These are phyloP conservation scores for Alternaria panax DNA, from an alignment of 2,329 filamentous ascomycete species.

Conservation along the genomic window DNA sequence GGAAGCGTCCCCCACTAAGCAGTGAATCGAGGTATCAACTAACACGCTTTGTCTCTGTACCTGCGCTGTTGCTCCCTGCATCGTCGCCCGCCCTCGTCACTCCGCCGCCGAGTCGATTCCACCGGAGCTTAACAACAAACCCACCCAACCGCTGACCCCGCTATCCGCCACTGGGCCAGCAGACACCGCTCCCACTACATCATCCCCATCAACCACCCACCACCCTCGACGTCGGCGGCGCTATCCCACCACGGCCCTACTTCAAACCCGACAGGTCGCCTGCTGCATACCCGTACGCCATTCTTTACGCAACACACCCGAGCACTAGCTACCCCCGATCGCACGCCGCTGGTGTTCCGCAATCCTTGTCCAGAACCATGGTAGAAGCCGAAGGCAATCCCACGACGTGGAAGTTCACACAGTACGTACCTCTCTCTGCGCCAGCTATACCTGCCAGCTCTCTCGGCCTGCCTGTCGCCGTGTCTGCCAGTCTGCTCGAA, in stretches of 20 bases:
- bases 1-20: conserved; percentile 11
- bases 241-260: conserved; percentile 26
- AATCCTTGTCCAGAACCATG: conserved; percentile 68
- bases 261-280: conserved; percentile 21
- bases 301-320: conserved; percentile 11
- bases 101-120: conserved; percentile 29
- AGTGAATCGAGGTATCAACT: conserved; percentile 29
- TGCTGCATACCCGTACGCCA: conserved; percentile 9
- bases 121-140: conserved; percentile 12
- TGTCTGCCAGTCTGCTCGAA: background rate
- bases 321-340: conserved; percentile 24
- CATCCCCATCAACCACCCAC: conserved; percentile 29
- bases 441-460: background rate
- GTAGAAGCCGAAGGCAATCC: conserved; percentile 93
- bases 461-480: background rate
- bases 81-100: conserved; percentile 30
- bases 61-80: conserved; percentile 34
- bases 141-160: conserved; percentile 22
- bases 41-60: conserved; percentile 33
- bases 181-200: conserved; percentile 38
- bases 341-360: conserved; percentile 14
- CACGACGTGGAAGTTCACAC: conserved; percentile 99
- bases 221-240: conserved; percentile 43
- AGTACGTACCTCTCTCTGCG: conserved; percentile 69
- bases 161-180: conserved; percentile 31